A percentile compares a stretch with the other conserved stretches of the same genome.
phyloP scores from a whole-genome alignment of 768 basidiomycete genomes.

The Candolleomyces aberdarensis region DNA sequence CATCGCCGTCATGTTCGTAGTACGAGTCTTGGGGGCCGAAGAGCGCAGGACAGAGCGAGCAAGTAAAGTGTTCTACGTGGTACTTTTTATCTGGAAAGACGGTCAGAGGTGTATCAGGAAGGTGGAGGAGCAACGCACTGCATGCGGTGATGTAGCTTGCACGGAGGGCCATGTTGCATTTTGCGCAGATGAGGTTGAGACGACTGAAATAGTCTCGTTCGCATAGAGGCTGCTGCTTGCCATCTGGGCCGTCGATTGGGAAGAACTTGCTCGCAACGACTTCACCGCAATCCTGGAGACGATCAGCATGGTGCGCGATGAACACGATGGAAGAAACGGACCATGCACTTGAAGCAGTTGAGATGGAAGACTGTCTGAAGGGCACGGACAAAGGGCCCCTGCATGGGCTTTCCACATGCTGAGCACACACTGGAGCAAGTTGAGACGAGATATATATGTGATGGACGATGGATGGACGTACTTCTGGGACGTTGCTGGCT shows the following conservation, averaged over 20 bases:
- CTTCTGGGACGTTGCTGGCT: slow-evolving; percentile 36
- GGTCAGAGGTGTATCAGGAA: neutral
- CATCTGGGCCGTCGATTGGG: slow-evolving; percentile 90
- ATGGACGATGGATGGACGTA: slow-evolving; percentile 36
- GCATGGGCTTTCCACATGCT: slow-evolving; percentile 78
- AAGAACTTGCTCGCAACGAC: slow-evolving; percentile 99
- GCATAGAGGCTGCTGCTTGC: slow-evolving; percentile 91
- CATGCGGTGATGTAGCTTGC: slow-evolving; percentile 99
- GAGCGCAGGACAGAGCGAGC: slow-evolving; percentile 91
- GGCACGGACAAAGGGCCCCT: slow-evolving; percentile 95
- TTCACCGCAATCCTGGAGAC: slow-evolving; percentile 83
- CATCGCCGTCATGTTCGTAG: slow-evolving; percentile 97
- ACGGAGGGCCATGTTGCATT: slow-evolving; percentile 90
- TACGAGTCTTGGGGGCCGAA: slow-evolving; percentile 99
- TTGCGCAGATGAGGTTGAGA: slow-evolving; percentile 93
- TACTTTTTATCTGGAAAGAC: slow-evolving; percentile 83
- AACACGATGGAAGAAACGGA: slow-evolving; percentile 35
- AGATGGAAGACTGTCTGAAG: slow-evolving; percentile 91
- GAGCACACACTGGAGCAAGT: slow-evolving; percentile 55
- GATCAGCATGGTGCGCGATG: neutral
- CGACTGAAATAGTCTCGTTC: slow-evolving; percentile 98
- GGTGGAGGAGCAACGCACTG: slow-evolving; percentile 48
- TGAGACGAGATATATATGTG: slow-evolving; percentile 18
- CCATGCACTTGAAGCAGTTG: slow-evolving; percentile 98
- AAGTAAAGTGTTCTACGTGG: slow-evolving; percentile 99